phyloP scores from a whole-genome alignment of 169 alveolate genomes.

The Cryptosporidium ryanae region DNA sequence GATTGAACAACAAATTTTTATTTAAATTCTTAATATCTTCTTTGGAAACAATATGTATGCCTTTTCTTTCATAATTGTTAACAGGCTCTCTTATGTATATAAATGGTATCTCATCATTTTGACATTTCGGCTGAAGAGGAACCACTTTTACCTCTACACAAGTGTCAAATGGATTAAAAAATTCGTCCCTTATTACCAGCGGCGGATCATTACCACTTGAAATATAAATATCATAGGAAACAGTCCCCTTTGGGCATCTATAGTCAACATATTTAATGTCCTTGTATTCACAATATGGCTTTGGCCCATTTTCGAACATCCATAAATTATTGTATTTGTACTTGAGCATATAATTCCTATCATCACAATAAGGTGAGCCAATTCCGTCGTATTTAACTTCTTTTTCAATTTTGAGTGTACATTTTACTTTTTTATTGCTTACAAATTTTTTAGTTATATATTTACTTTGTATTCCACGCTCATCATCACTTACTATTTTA shows the following conservation, averaged over 20 bases:
- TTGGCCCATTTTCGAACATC: slow-evolving; percentile 65
- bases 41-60: slow-evolving; percentile 57
- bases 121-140: slow-evolving; percentile 58
- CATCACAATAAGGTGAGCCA: slow-evolving; percentile 49
- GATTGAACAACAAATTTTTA: slow-evolving; percentile 7
- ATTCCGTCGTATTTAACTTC: slow-evolving; percentile 25
- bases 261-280: slow-evolving; percentile 25
- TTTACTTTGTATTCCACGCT: slow-evolving; percentile 44
- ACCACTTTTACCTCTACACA: slow-evolving; percentile 24
- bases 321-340: slow-evolving; percentile 31
- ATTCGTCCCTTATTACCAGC: slow-evolving; percentile 31
- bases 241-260: slow-evolving; percentile 46
- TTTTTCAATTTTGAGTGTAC: background rate
- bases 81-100: slow-evolving; percentile 44
- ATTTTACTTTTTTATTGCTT: background rate
- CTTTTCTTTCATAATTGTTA: slow-evolving; percentile 26
- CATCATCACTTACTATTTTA: slow-evolving; percentile 23
- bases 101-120: slow-evolving; percentile 38
- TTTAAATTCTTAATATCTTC: slow-evolving; percentile 52
- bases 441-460: slow-evolving; percentile 20
- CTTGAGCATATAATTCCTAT: slow-evolving; percentile 25
- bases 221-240: slow-evolving; percentile 39
- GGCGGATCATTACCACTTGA: slow-evolving; percentile 65
- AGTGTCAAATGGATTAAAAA: slow-evolving; percentile 39
- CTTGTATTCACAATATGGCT: slow-evolving; percentile 29